A percentile compares a stretch with the other conserved stretches of the same genome.
phyloP scores from a whole-genome alignment of 257 asterid genomes.

The Solanum pinnatisectum region DNA sequence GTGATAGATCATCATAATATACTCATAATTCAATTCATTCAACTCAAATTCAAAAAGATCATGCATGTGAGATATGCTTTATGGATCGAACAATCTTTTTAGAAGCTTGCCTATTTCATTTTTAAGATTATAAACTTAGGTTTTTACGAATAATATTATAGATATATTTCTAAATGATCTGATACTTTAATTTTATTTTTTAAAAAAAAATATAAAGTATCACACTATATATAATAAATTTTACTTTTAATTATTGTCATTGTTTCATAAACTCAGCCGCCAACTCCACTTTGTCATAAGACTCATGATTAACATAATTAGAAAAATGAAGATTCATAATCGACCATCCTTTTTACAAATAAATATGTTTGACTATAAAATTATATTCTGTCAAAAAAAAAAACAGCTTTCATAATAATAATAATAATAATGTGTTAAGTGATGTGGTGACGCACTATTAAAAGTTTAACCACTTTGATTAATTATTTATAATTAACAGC shows the following conservation, averaged over 20 bases:
- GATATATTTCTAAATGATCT: too few species aligned
- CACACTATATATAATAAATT: neutral
- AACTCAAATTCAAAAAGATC: neutral
- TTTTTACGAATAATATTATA: neutral
- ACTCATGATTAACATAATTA: neutral
- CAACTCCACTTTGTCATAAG: neutral
- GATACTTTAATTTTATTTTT: too few species aligned
- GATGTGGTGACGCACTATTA: constrained; percentile 1
- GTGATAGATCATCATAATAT: neutral
- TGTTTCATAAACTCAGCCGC: neutral
- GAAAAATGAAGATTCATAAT: neutral
- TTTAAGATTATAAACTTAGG: neutral
- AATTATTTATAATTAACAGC: neutral
- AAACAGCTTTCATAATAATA: neutral
- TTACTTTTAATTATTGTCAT: neutral
- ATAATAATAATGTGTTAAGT: neutral
- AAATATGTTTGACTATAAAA: neutral
- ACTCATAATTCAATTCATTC: neutral
- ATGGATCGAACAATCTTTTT: neutral
- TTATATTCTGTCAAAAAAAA: neutral
- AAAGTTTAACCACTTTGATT: neutral
- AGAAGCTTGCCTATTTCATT: neutral
- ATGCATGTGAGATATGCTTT: neutral
- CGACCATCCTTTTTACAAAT: neutral
- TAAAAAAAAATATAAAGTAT: too few species aligned